Evolutionary conservation across 1,139 yeast genomes (phyloP), one percentile per base, ranked within the genome.

Genomic region (Martiniozyma asiatica): DNA sequence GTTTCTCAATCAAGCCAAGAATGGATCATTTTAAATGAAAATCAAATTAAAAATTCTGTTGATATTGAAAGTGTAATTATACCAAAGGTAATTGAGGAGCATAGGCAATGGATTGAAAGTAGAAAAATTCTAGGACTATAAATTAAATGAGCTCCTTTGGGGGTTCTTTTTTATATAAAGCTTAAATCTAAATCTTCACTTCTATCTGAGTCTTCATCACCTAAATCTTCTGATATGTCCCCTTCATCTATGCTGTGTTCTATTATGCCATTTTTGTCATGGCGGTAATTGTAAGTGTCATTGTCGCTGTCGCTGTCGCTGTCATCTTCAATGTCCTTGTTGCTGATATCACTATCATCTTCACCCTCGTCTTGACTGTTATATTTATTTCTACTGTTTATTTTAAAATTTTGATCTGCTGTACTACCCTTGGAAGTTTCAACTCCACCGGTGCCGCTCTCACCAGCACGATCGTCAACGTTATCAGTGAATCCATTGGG

Each of bases 31-130:
- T 52, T 82, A 27, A 43, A 61, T 2, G 56, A 58, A 0, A 58
- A 59, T 8, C 65, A 72, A 37, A 47, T 57, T 9, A 49, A 52
- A 3, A 41, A 46, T 1, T 38, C 50, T 3, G 43, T 59, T 2
- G 93, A 78, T 39, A 79, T 85, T 35, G 96, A 85, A 51, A 65
- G 75, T 22, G 43, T 74, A 25, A 81, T 89, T 35, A 71, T 87
- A 10, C 96, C 96, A 0, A 67, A 65, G 29, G 87, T 85, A 4
- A 62, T 80, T 19, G 50, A 58, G 34, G 56, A 63, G 33, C 97
- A 87, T 51, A 50, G 58, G 8, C 42, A 47, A 8, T 82, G 93
- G 87, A 71, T 78, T 19, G 41, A 42, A 26, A 44, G 43, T 26
- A 43, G 44, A 29, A 35, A 33, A 37, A 13, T 18, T 32, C 14